phyloP scores from a whole-genome alignment of 139 green algal genomes.

The Picochlorum sp. region DNA sequence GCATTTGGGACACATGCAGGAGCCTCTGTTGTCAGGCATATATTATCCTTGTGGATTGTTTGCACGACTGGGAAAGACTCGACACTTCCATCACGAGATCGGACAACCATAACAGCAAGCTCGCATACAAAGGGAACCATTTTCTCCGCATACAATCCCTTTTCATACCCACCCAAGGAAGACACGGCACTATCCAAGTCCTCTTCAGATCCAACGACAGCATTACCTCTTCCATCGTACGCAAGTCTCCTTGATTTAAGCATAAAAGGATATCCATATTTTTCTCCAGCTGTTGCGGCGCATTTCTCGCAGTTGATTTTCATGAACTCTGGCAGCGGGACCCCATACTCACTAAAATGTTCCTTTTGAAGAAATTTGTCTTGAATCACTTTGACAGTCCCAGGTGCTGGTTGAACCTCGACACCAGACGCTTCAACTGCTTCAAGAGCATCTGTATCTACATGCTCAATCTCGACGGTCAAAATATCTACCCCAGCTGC shows the following conservation, averaged over 20 bases:
- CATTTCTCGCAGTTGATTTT: constrained; percentile 45
- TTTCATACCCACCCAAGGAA: constrained; percentile 60
- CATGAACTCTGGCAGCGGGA: constrained; percentile 72
- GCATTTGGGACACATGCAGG: constrained; percentile 43
- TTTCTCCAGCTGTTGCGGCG: constrained; percentile 26
- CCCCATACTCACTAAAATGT: constrained; percentile 63
- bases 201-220: constrained; percentile 45
- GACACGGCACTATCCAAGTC: constrained; percentile 54
- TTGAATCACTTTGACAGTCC: constrained; percentile 65
- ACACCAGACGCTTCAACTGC: constrained; percentile 43
- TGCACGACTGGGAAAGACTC: constrained; percentile 83
- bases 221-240: constrained; percentile 93
- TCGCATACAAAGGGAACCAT: constrained; percentile 85
- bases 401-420: constrained; percentile 71
- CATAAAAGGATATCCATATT: constrained; percentile 91
- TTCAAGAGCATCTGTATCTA: constrained; percentile 80
- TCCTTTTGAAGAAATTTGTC: constrained; percentile 95
- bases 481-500: constrained; percentile 72
- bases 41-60: constrained; percentile 90
- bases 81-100: constrained; percentile 37
- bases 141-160: constrained; percentile 88
- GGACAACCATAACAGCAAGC: constrained; percentile 65
- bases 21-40: constrained; percentile 83
- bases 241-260: constrained; percentile 84
- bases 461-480: constrained; percentile 98